phyloP scores from a whole-genome alignment of 306 rosid species.

The Acacia acuminata region DNA sequence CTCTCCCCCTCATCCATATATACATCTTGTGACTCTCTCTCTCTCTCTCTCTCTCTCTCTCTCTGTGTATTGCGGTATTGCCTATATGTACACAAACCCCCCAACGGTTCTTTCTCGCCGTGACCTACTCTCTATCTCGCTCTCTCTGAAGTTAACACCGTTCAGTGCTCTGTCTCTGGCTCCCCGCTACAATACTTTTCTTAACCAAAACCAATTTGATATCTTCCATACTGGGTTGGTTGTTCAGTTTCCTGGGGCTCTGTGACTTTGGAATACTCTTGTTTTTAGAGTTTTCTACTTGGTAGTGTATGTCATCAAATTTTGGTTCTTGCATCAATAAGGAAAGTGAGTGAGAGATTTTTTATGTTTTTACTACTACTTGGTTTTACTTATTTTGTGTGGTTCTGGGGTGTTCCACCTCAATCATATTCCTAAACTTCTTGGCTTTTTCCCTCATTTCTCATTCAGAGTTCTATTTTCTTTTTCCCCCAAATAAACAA shows the following conservation, averaged over 20 bases:
- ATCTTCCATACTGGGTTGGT: conserved; percentile 5
- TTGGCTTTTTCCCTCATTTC: conserved; percentile 41
- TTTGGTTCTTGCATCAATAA: neutral
- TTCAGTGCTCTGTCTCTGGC: neutral
- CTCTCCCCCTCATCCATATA: neutral
- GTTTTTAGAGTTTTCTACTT: neutral
- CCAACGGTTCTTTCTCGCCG: conserved; percentile 48
- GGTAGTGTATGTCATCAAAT: neutral
- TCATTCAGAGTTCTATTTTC: neutral
- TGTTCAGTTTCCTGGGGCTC: neutral
- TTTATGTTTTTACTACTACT: neutral
- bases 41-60: no score
- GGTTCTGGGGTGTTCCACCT: conserved; percentile 22
- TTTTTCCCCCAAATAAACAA: no score
- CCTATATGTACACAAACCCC: conserved; percentile 36
- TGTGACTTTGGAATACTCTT: conserved; percentile 11
- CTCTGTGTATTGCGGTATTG: neutral
- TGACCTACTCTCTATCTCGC: conserved; percentile 41
- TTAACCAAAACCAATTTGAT: conserved; percentile 18
- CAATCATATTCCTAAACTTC: neutral
- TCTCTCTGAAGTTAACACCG: conserved; percentile 10
- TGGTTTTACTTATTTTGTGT: neutral
- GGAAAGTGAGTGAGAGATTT: neutral
- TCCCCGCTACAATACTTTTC: conserved; percentile 10
- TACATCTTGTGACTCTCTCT: neutral